Conservation (phyloP, 2,329 filamentous ascomycete genomes). For the Nemania bipapillata region DNA sequence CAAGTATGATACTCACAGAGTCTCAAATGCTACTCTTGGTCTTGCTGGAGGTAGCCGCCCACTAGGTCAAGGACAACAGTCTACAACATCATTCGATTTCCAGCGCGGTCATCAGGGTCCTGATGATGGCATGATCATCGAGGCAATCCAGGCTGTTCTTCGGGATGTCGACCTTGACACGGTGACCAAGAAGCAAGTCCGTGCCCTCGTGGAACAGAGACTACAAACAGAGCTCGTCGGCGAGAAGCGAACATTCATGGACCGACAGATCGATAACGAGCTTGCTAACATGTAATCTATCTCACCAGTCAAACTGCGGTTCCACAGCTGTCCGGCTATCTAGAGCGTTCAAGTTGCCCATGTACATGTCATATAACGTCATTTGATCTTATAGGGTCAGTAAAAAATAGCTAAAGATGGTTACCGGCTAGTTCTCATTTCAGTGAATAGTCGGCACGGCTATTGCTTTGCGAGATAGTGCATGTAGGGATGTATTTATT, state of each 20-base stretch:
- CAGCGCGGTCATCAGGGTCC: slow-evolving; percentile 70
- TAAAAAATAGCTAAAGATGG: background rate
- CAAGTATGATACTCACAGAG: slow-evolving; percentile 54
- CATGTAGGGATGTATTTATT: slow-evolving; percentile 34
- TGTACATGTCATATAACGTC: slow-evolving; percentile 1
- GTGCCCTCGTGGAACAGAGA: slow-evolving; percentile 90
- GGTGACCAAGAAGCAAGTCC: slow-evolving; percentile 98
- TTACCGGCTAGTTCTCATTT: background rate
- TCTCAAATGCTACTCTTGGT: slow-evolving; percentile 61
- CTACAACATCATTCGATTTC: slow-evolving; percentile 69
- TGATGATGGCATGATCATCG: slow-evolving; percentile 81
- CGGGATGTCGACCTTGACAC: slow-evolving; percentile 91
- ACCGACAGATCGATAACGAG: slow-evolving; percentile 91
- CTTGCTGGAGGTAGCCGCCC: slow-evolving; percentile 61
- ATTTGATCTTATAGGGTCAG: background rate
- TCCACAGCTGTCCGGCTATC: background rate
- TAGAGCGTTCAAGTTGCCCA: background rate
- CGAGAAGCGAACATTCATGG: slow-evolving; percentile 88
- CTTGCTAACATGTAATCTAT: slow-evolving; percentile 83
- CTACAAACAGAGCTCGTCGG: slow-evolving; percentile 88
- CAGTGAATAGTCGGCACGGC: background rate
- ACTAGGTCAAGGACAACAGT: slow-evolving; percentile 61
- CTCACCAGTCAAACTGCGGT: background rate
- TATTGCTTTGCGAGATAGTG: slow-evolving; percentile 1
- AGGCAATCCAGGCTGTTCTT: slow-evolving; percentile 84